A percentile compares a stretch with the other conserved stretches of the same genome.
These are phyloP conservation scores for Cordia subcordata DNA, from an alignment of 257 asterid genomes.

Conservation along the genomic window DNA sequence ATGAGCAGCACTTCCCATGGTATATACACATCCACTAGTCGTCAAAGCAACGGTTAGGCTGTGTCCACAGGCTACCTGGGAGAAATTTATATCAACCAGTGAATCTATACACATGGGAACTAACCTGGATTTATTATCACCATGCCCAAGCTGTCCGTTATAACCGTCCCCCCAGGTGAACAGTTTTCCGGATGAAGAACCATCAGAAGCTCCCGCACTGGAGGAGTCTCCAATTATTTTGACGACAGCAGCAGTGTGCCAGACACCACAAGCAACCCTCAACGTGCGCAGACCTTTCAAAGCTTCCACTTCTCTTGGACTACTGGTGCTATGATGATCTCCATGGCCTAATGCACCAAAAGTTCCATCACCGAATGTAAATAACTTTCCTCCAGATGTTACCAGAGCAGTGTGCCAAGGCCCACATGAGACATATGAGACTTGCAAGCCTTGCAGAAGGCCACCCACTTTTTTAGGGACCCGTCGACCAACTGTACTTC, in stretches of 20 bases:
- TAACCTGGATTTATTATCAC: slow-evolving; percentile 38
- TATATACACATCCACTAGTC: slow-evolving; percentile 60
- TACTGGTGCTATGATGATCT: slow-evolving; percentile 18
- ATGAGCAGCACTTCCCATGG: slow-evolving; percentile 52
- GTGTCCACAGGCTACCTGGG: slow-evolving; percentile 66
- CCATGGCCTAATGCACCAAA: slow-evolving; percentile 94
- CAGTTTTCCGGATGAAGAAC: slow-evolving; percentile 40
- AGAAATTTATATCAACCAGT: slow-evolving; percentile 32
- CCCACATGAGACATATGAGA: slow-evolving; percentile 72
- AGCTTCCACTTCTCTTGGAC: slow-evolving; percentile 70
- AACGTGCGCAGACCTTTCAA: slow-evolving; percentile 43
- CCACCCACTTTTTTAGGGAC: slow-evolving; percentile 67
- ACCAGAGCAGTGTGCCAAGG: slow-evolving; percentile 85
- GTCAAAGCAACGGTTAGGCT: slow-evolving; percentile 56
- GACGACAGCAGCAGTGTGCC: slow-evolving; percentile 94
- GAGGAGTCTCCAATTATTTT: slow-evolving; percentile 20
- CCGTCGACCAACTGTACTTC: slow-evolving; percentile 68
- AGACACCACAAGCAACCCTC: slow-evolving; percentile 78
- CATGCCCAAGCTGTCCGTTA: slow-evolving; percentile 66
- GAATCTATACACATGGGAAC: slow-evolving; percentile 49
- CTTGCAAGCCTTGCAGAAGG: slow-evolving; percentile 54
- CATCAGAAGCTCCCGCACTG: slow-evolving; percentile 21
- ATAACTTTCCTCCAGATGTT: slow-evolving; percentile 52
- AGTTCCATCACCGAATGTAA: slow-evolving; percentile 88
- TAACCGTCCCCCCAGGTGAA: slow-evolving; percentile 97